Base-by-base conservation (phyloP, 1,284 basidiomycete genomes). In the Baeospora myosura region DNA sequence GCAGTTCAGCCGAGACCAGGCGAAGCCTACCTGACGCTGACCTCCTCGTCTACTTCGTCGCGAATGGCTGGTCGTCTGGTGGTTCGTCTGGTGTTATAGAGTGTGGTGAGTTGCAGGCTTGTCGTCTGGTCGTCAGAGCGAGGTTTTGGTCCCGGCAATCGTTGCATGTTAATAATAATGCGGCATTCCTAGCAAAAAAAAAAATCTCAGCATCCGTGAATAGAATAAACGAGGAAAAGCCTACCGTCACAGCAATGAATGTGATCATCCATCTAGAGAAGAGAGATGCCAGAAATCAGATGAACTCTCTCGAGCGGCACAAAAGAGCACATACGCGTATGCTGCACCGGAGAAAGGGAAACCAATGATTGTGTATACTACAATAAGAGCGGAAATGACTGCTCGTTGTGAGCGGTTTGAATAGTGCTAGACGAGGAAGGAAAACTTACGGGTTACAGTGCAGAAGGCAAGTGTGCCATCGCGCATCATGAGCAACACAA, bases 101-200 rank as follows among this genome's bases (percentile, higher is more conserved):
- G n/a, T n/a, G n/a, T n/a, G n/a, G n/a, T n/a, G n/a, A n/a, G n/a
- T n/a, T n/a, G n/a, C n/a, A n/a, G n/a, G n/a, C n/a, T n/a, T n/a
- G n/a, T n/a, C n/a, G n/a, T n/a, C n/a, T n/a, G n/a, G n/a, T n/a
- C n/a, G n/a, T n/a, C n/a, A n/a, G n/a, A n/a, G n/a, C 36, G 39
- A 21, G 47, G 41, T 17, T 28, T 38, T 12, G 38, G 18, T 20
- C 26, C 22, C 7, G 55, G 46, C 16, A 53, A 44, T 4, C 44
- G 46, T 36, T 59, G 53, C 47, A 60, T 48, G 44, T 62, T 62
- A 39, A 57, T 45, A 25, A 60, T 60, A 23, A 60, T 42, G 10
- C 60, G 50, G 43, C 57, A 59, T 36, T 57, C 55, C 57, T 60
- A 44, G 25, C 38, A 11, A 16, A 17, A 23, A 4, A 21, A 23